Evolutionary conservation across 495 filamentous ascomycete genomes (phyloP).

Genomic region (Margaritispora aquatica): DNA sequence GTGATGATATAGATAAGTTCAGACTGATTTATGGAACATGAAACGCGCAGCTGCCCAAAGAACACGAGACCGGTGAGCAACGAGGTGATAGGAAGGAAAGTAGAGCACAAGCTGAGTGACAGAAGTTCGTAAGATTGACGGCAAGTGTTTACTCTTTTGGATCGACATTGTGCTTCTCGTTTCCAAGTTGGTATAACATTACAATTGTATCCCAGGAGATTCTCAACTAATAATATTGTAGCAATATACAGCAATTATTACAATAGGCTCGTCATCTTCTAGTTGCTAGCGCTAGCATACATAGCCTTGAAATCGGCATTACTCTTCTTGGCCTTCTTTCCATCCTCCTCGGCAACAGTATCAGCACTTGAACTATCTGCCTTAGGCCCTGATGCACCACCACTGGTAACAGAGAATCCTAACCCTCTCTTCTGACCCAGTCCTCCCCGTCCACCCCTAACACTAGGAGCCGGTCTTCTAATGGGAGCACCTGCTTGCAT

Average conservation of each 20-base stretch:
- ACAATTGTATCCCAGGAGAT: too few species aligned
- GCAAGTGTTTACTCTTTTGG: too few species aligned
- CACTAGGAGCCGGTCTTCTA: constrained; percentile 48
- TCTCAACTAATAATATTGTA: background rate
- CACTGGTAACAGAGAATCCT: constrained; percentile 28
- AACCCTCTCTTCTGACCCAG: constrained; percentile 50
- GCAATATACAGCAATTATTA: background rate
- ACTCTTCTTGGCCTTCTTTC: constrained; percentile 53
- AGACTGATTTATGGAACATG: too few species aligned
- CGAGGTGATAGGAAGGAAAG: too few species aligned
- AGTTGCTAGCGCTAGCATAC: constrained; percentile 39
- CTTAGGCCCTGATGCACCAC: constrained; percentile 20
- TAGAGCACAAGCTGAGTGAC: too few species aligned
- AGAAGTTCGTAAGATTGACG: too few species aligned
- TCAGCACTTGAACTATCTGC: constrained; percentile 22
- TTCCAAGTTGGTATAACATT: too few species aligned
- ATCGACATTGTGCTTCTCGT: too few species aligned
- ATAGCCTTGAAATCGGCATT: constrained; percentile 87
- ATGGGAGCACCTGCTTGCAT: constrained; percentile 48
- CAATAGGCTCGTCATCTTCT: constrained; percentile 3
- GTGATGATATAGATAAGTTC: too few species aligned
- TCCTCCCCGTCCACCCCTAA: constrained; percentile 44
- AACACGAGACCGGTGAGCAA: too few species aligned
- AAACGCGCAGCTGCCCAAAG: too few species aligned
- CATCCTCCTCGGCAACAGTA: constrained; percentile 21